Conservation (phyloP, 306 rosid genomes). For the Medicago ruthenica region DNA sequence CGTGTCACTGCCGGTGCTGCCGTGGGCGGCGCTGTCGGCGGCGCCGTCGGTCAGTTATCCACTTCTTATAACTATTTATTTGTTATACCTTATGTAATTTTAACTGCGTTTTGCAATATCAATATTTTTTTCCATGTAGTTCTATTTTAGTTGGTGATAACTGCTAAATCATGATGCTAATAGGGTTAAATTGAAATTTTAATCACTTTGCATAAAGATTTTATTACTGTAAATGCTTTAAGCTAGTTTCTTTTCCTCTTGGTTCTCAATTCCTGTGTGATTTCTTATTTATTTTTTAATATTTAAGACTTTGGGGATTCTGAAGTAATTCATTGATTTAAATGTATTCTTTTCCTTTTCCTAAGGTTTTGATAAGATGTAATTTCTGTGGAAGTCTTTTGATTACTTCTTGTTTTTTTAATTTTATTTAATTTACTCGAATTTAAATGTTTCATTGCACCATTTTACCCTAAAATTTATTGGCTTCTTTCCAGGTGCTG, state of each 20-base stretch:
- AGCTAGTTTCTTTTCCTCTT: too few species aligned
- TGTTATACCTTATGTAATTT: neutral
- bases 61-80: neutral
- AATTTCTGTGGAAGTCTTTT: too few species aligned
- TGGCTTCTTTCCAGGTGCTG: slow-evolving; percentile 67
- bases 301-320: neutral
- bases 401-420: neutral
- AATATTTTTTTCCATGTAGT: neutral
- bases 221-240: too few species aligned
- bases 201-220: neutral
- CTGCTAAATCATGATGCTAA: neutral
- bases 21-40: slow-evolving; percentile 6
- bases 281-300: too few species aligned
- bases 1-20: slow-evolving; percentile 17
- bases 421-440: neutral
- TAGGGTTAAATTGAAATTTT: neutral
- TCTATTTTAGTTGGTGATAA: neutral
- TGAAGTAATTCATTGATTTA: slow-evolving; percentile 12
- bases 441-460: neutral
- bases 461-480: neutral
- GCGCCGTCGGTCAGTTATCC: slow-evolving; percentile 9
- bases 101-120: neutral
- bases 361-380: too few species aligned
- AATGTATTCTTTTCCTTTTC: neutral
- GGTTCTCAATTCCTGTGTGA: too few species aligned